phyloP scores from a whole-genome alignment of 2,329 filamentous ascomycete genomes.

The Aureobasidium sp. region DNA sequence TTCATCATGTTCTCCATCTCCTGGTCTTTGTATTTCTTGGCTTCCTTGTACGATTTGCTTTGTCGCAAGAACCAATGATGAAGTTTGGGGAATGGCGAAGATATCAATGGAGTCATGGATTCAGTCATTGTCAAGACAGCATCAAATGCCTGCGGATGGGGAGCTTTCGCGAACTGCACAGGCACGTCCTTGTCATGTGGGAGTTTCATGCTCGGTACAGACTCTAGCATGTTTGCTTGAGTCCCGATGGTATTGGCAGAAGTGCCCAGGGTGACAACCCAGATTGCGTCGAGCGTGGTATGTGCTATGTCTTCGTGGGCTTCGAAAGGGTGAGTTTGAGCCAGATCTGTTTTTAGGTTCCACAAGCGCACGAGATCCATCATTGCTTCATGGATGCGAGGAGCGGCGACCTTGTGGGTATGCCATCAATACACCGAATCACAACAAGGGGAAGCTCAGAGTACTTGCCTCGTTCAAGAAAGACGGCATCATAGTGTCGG shows the following conservation, averaged over 20 bases:
- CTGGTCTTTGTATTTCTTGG: constrained; percentile 20
- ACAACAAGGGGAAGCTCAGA: neutral
- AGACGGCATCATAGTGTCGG: constrained; percentile 21
- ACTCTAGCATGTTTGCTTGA: constrained; percentile 15
- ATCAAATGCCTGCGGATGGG: constrained; percentile 18
- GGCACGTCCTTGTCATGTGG: constrained; percentile 6
- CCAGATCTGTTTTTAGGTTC: constrained; percentile 23
- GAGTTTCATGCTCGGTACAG: constrained; percentile 3
- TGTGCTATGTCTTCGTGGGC: constrained; percentile 28
- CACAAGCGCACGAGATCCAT: constrained; percentile 25
- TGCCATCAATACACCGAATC: neutral
- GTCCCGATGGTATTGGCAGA: constrained; percentile 24
- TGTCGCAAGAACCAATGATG: constrained; percentile 19
- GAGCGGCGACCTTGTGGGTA: constrained; percentile 18
- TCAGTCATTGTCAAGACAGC: constrained; percentile 19
- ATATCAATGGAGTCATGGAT: constrained; percentile 17
- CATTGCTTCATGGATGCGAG: constrained; percentile 21
- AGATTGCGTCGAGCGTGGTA: constrained; percentile 32
- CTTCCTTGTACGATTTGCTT: constrained; percentile 6
- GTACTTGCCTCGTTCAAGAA: constrained; percentile 21
- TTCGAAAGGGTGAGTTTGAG: constrained; percentile 26
- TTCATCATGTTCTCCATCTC: constrained; percentile 29
- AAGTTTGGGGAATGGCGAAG: constrained; percentile 19
- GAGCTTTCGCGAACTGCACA: constrained; percentile 17
- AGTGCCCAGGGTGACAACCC: constrained; percentile 30